Evolutionary conservation across 75 land plant species (phyloP), one percentile per base, ranked within the genome.

Genomic region (Ceratopteris richardii): DNA sequence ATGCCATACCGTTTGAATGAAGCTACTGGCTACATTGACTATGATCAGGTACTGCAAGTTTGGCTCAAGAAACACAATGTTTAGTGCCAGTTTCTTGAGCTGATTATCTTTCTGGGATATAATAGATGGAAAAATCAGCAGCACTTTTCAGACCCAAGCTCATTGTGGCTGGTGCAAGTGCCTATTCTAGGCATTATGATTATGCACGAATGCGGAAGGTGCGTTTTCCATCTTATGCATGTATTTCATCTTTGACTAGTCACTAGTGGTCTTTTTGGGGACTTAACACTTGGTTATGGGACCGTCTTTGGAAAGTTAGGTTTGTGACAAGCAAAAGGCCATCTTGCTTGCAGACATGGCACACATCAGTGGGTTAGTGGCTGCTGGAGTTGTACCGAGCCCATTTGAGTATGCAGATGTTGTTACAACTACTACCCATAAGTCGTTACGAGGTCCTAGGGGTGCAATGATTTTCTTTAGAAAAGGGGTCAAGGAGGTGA

Each of bases 391-490:
- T 25, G 80, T 88, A 29, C 37, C 9, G 7, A 82, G 87, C 58
- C 98, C 98, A 17, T 94, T 94, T 54, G 88, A 94, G 29, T 89
- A 81, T 82, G 91, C 88, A 48, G 82, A 82, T 60, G 72, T 82
- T 9, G 98, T 94, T 10, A 94, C 96, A 1, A 89, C 98, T 0
- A 89, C 98, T 1, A 93, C 98, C 10, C 98, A 93, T 65, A 93
- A 93, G 70, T 85, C 90, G 19, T 83, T 93, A 11, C 80, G 98
- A 68, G 98, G 98, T 22, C 98, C 98, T 30, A 82, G 91, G 51
- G 98, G 96, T 12, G 98, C 91, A 33, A 89, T 94, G 91, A 94
- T 94, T 17, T 94, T 94, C 59, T 89, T 65, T 72, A 72, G 98
- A 55, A 94, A 89, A 72, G 98, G 98, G 1, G 56, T 88, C 19